Percentiles rank a stretch among this genome's conserved stretches.
phyloP scores from a whole-genome alignment of 306 rosid genomes.

The Quercus berberidifolia region DNA sequence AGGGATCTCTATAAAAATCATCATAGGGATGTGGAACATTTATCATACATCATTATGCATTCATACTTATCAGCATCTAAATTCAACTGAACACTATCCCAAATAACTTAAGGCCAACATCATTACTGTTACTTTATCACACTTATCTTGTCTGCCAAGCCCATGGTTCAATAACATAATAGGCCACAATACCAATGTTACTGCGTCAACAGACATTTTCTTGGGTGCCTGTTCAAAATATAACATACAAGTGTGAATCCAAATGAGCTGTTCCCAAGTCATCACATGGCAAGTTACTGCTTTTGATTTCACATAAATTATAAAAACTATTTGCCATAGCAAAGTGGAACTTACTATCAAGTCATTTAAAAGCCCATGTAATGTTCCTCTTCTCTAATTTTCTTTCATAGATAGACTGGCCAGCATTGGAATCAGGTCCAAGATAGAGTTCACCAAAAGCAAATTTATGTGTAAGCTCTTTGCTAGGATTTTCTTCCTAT shows the following conservation, averaged over 20 bases:
- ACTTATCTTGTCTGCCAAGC: neutral
- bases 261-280: neutral
- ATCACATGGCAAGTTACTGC: neutral
- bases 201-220: neutral
- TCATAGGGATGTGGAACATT: neutral
- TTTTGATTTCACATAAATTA: neutral
- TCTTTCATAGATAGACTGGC: neutral
- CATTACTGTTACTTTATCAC: neutral
- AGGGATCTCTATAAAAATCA: constrained; percentile 2
- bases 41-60: neutral
- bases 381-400: neutral
- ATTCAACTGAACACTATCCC: neutral
- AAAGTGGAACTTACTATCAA: neutral
- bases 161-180: neutral
- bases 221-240: neutral
- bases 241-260: neutral
- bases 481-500: neutral
- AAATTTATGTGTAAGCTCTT: neutral
- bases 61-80: neutral
- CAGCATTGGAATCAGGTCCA: neutral
- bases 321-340: neutral
- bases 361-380: neutral
- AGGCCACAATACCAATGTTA: neutral
- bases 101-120: neutral
- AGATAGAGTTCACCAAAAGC: neutral